Percentiles rank a stretch among this genome's conserved stretches.
Evolutionary conservation across 2,329 filamentous ascomycete genomes (phyloP).

Genomic region (Acephala macrosclerotiorum): DNA sequence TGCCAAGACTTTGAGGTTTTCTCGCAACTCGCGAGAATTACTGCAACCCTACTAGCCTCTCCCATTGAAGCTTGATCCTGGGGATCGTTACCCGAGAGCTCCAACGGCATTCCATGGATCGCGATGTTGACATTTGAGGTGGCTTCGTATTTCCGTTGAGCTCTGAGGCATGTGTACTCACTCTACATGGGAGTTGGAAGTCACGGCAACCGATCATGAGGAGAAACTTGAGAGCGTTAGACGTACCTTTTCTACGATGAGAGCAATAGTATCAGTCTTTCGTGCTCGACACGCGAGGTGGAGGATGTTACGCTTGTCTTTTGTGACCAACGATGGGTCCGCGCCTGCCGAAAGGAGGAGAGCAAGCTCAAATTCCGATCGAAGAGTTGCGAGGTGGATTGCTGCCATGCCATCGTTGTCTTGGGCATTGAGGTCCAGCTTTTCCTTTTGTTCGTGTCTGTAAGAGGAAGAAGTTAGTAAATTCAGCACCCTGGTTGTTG

Average conservation of each 20-base stretch:
- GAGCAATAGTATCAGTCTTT: slow-evolving; percentile 44
- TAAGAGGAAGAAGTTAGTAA: neutral
- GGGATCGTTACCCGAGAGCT: no score
- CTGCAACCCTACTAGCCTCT: no score
- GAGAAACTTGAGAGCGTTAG: neutral
- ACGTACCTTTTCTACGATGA: slow-evolving; percentile 11
- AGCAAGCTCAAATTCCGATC: slow-evolving; percentile 28
- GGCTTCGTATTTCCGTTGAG: neutral
- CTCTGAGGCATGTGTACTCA: no score
- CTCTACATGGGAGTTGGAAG: no score
- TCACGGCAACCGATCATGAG: no score
- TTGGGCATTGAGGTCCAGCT: slow-evolving; percentile 20
- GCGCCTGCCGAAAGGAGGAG: slow-evolving; percentile 48
- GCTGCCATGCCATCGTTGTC: slow-evolving; percentile 33
- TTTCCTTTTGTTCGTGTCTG: neutral
- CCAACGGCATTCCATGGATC: no score
- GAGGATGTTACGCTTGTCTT: slow-evolving; percentile 47
- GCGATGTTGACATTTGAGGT: no score
- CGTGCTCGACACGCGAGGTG: slow-evolving; percentile 49
- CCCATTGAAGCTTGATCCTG: no score
- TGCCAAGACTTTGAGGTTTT: neutral
- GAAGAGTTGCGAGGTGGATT: slow-evolving; percentile 22
- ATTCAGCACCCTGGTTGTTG: neutral
- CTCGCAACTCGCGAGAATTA: neutral
- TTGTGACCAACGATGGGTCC: slow-evolving; percentile 42